phyloP scores from a whole-genome alignment of 31 red algal species.

The Porphyra umbilicalis region DNA sequence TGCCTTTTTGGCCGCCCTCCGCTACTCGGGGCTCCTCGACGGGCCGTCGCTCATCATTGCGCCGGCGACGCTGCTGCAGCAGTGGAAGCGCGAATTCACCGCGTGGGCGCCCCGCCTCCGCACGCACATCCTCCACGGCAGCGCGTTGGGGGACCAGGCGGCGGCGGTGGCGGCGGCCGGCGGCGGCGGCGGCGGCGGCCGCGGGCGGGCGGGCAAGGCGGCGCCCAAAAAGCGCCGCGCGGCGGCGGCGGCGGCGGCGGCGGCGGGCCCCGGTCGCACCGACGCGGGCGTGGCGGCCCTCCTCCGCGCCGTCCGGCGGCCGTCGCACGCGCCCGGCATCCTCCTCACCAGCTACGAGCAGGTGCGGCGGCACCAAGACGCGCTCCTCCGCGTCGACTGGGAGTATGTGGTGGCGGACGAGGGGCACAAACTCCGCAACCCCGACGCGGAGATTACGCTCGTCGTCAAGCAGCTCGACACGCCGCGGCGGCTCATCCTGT shows the following conservation, averaged over 20 bases:
- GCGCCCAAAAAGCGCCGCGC: not conserved
- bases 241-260: slow-evolving; percentile 10
- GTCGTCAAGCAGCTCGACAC: slow-evolving; percentile 88
- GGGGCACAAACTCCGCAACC: slow-evolving; percentile 92
- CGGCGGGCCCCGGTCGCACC: slow-evolving; percentile 12
- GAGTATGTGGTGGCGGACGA: slow-evolving; percentile 95
- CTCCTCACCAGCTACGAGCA: slow-evolving; percentile 97
- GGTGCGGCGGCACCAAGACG: slow-evolving; percentile 54
- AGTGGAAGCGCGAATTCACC: slow-evolving; percentile 94
- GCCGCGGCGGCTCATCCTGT: slow-evolving; percentile 89
- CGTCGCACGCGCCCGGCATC: slow-evolving; percentile 9
- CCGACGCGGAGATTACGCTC: slow-evolving; percentile 91
- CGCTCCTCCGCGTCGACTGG: slow-evolving; percentile 44
- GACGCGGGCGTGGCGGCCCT: slow-evolving; percentile 29
- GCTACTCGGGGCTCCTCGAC: slow-evolving; percentile 64
- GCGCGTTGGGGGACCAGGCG: slow-evolving; percentile 19
- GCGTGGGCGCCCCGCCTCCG: slow-evolving; percentile 82
- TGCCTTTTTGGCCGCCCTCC: slow-evolving; percentile 81
- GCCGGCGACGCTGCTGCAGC: slow-evolving; percentile 82
- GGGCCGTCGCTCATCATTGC: slow-evolving; percentile 75
- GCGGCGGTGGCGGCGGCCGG: not conserved
- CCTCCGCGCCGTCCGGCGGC: not conserved
- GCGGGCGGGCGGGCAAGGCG: not conserved
- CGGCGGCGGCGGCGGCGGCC: not conserved
- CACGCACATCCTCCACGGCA: slow-evolving; percentile 76